Evolutionary conservation across 768 basidiomycete genomes (phyloP).

Genomic region (Hysterangium stoloniferum): DNA sequence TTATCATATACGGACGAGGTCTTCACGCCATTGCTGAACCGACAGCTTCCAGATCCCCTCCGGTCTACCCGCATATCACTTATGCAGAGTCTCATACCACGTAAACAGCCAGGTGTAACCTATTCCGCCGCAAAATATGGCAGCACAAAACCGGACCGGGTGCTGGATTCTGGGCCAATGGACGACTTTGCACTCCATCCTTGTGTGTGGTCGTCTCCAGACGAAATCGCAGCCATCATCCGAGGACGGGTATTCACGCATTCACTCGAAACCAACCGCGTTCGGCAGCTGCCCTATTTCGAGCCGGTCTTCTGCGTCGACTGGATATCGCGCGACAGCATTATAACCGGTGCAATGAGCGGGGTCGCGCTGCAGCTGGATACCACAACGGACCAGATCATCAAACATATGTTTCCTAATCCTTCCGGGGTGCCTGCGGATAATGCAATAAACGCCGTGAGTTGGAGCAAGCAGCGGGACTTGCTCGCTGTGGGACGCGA

Average conservation of each 20-base stretch:
- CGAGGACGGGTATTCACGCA: constrained; percentile 85
- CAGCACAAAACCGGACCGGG: constrained; percentile 72
- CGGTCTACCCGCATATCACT: constrained; percentile 58
- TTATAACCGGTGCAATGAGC: constrained; percentile 29
- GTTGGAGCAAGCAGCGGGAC: not conserved
- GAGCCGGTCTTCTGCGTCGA: constrained; percentile 76
- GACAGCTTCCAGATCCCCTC: constrained; percentile 64
- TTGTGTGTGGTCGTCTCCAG: constrained; percentile 78
- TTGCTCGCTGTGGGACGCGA: not conserved
- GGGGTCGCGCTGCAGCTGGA: constrained; percentile 83
- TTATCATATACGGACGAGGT: constrained; percentile 86
- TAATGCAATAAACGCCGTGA: not conserved
- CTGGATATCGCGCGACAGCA: constrained; percentile 54
- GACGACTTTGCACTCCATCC: constrained; percentile 98
- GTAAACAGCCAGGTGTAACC: constrained; percentile 72
- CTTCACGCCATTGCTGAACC: constrained; percentile 67
- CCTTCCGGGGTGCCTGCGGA: constrained; percentile 83
- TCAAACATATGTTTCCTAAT: constrained; percentile 84
- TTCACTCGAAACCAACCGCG: constrained; percentile 83
- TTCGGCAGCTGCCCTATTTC: constrained; percentile 64
- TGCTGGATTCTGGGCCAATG: constrained; percentile 85
- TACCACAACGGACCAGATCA: constrained; percentile 75
- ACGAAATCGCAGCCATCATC: constrained; percentile 84
- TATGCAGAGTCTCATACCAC: constrained; percentile 53
- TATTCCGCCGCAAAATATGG: constrained; percentile 22